A percentile compares a stretch with the other conserved stretches of the same genome.
These are phyloP conservation scores for Monilinia laxa DNA, from an alignment of 2,329 filamentous ascomycete genomes.

Conservation along the genomic window DNA sequence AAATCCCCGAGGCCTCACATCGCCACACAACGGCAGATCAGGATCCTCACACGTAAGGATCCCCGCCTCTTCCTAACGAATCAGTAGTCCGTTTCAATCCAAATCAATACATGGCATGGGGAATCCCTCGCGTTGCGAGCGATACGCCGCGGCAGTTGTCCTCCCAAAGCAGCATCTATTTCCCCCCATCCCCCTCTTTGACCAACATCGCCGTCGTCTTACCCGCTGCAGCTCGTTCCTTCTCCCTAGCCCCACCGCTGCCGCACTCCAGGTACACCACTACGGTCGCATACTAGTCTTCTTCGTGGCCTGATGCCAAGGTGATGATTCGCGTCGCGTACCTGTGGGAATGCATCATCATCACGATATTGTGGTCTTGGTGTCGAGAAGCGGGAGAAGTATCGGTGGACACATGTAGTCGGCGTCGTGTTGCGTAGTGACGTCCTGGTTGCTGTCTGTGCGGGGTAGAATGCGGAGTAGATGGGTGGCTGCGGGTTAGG, in stretches of 20 bases:
- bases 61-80: background rate
- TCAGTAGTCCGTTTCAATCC: too few relatives aligned
- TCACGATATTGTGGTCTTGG: too few relatives aligned
- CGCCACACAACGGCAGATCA: background rate
- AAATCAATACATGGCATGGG: too few relatives aligned
- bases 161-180: conserved; percentile 6
- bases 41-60: conserved; percentile 13
- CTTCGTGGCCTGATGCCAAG: too few relatives aligned
- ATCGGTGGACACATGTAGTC: too few relatives aligned
- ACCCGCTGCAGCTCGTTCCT: background rate
- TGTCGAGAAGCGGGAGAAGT: too few relatives aligned
- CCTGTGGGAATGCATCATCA: too few relatives aligned
- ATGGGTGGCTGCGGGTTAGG: too few relatives aligned
- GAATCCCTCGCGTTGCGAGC: background rate
- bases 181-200: conserved; percentile 4
- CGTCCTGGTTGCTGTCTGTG: too few relatives aligned
- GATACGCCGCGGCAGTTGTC: background rate
- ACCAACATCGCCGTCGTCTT: conserved; percentile 1
- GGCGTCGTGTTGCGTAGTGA: too few relatives aligned
- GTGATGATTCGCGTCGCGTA: too few relatives aligned
- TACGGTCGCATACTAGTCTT: background rate
- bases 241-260: background rate
- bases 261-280: conserved; percentile 3
- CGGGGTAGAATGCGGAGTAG: too few relatives aligned
- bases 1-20: background rate